phyloP scores from a whole-genome alignment of 345 rosid genomes.

The Pistacia integerrima region DNA sequence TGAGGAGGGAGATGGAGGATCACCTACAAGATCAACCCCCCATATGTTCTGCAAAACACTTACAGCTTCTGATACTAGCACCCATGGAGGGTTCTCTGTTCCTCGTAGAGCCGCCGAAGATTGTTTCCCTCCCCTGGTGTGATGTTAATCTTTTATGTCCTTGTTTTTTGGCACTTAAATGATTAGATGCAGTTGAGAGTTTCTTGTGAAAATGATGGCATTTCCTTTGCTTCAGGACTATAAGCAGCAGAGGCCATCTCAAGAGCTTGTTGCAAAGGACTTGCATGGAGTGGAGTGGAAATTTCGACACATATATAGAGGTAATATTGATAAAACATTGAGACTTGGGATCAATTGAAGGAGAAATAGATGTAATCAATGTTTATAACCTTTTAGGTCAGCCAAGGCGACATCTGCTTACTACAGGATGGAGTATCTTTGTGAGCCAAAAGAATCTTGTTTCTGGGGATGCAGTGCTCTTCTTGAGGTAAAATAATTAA shows the following conservation, averaged over 20 bases:
- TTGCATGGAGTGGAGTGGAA: conserved; percentile 90
- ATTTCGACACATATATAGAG: conserved; percentile 89
- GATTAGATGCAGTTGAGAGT: not conserved
- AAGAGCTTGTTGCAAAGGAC: conserved; percentile 87
- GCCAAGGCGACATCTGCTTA: conserved; percentile 96
- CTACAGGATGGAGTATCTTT: conserved; percentile 95
- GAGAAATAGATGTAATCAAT: conserved; percentile 14
- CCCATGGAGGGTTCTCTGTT: conserved; percentile 94
- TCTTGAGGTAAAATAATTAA: conserved; percentile 58
- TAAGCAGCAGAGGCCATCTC: conserved; percentile 87
- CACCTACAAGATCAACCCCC: conserved; percentile 59
- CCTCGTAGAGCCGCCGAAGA: conserved; percentile 94
- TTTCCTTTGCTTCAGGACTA: conserved; percentile 56
- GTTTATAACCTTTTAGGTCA: conserved; percentile 61
- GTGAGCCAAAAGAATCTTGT: conserved; percentile 91
- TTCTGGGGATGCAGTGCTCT: conserved; percentile 93
- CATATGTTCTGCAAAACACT: conserved; percentile 93
- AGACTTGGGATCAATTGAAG: conserved; percentile 17
- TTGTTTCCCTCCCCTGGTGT: conserved; percentile 82
- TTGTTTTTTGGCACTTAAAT: conserved; percentile 1
- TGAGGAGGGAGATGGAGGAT: conserved; percentile 57
- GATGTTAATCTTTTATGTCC: conserved; percentile 6
- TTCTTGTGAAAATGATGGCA: not conserved
- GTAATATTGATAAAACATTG: conserved; percentile 31
- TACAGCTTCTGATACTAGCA: conserved; percentile 92